A percentile compares a stretch with the other conserved stretches of the same genome.
phyloP scores from a whole-genome alignment of 768 basidiomycete species.

The Boletus rex-veris region DNA sequence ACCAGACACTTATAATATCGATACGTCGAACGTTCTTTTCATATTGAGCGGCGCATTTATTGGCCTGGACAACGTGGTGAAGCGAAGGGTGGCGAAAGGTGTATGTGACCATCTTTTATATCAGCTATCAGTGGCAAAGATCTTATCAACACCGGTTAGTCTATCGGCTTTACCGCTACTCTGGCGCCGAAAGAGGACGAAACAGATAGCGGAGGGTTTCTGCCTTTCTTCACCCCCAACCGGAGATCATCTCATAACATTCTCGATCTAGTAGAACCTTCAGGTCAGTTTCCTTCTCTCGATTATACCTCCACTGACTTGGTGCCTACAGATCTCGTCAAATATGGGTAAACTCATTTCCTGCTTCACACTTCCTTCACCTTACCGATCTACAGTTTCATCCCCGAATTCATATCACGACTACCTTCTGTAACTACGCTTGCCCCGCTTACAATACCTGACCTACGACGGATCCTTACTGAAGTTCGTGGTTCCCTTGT shows the following conservation, averaged over 20 bases:
- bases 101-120: constrained; percentile 45
- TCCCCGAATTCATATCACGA: constrained; percentile 93
- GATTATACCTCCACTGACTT: background rate
- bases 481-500: constrained; percentile 90
- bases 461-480: constrained; percentile 85
- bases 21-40: constrained; percentile 92
- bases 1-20: constrained; percentile 70
- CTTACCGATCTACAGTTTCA: constrained; percentile 52
- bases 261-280: constrained; percentile 70
- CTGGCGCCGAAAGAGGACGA: constrained; percentile 41
- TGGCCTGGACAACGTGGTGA: constrained; percentile 80
- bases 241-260: constrained; percentile 48
- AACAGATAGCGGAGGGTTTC: constrained; percentile 31
- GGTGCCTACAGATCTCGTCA: constrained; percentile 60
- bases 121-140: background rate
- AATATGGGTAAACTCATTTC: constrained; percentile 60
- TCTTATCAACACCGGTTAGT: constrained; percentile 43
- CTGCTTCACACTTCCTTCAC: background rate
- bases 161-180: constrained; percentile 79
- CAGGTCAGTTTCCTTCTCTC: constrained; percentile 39
- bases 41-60: constrained; percentile 95
- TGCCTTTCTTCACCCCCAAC: constrained; percentile 81
- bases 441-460: constrained; percentile 69
- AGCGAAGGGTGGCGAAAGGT: constrained; percentile 76
- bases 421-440: constrained; percentile 90